Percentiles rank a stretch among this genome's conserved stretches.
Conservation (phyloP, 495 filamentous ascomycete species). For the Tuber umbilicatum region DNA sequence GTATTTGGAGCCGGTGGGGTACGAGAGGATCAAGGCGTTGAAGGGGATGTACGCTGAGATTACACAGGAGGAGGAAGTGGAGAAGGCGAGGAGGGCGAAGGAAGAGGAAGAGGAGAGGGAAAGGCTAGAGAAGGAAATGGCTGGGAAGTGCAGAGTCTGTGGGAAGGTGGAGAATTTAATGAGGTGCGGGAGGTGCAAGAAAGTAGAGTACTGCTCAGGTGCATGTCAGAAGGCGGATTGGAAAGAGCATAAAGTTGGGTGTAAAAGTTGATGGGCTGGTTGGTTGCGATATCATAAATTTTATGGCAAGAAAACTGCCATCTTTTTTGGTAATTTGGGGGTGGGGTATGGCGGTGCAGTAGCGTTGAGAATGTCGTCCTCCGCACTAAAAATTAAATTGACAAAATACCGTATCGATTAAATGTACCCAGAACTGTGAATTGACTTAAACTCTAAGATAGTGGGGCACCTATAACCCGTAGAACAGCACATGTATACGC, state of each 20-base stretch:
- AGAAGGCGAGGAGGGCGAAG: background rate
- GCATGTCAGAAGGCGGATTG: slow-evolving; percentile 55
- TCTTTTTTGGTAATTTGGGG: background rate
- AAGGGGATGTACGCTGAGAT: slow-evolving; percentile 7
- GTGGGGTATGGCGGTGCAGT: background rate
- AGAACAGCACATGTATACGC: background rate
- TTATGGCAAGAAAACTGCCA: background rate
- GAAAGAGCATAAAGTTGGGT: slow-evolving; percentile 51
- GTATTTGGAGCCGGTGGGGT: slow-evolving; percentile 25
- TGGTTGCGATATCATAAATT: background rate
- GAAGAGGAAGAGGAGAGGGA: background rate
- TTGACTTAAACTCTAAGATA: background rate
- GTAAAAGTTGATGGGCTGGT: slow-evolving; percentile 32
- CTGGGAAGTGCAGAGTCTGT: slow-evolving; percentile 14
- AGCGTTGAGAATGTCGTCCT: background rate
- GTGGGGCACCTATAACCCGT: background rate
- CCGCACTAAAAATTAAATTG: background rate
- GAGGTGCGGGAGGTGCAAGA: slow-evolving; percentile 50
- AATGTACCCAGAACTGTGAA: background rate
- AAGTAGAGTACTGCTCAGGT: slow-evolving; percentile 50
- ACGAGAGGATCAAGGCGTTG: slow-evolving; percentile 11
- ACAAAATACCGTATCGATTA: background rate
- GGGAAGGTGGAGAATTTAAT: slow-evolving; percentile 37
- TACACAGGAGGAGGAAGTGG: background rate
- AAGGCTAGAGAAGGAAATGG: slow-evolving; percentile 8